Percentiles rank a stretch among this genome's conserved stretches.
phyloP scores from a whole-genome alignment of 192 early-diverging fungal species.

The Rhizophagus clarus region DNA sequence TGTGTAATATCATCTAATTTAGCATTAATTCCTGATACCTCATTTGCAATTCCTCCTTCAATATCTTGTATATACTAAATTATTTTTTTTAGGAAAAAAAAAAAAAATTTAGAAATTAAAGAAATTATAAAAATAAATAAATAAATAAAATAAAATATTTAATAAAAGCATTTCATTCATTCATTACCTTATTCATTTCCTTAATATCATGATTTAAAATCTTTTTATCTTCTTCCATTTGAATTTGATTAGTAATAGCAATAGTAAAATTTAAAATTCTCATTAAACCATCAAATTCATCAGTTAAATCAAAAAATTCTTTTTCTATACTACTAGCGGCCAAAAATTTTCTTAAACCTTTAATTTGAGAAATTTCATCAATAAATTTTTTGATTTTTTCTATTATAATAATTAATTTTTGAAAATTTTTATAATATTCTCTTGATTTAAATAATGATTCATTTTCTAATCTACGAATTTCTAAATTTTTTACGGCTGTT shows the following conservation, averaged over 20 bases:
- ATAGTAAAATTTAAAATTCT: conserved; percentile 17
- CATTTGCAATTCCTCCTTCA: conserved; percentile 12
- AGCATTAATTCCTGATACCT: conserved; percentile 11
- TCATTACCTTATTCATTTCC: conserved; percentile 10
- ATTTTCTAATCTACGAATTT: conserved; percentile 20
- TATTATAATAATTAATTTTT: conserved; percentile 4
- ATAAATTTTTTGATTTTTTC: conserved; percentile 26
- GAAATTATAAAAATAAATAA: not conserved
- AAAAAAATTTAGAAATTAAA: not conserved
- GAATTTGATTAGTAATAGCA: conserved; percentile 3
- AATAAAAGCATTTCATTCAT: too few species aligned
- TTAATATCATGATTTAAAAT: conserved; percentile 7
- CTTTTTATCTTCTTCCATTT: conserved; percentile 20
- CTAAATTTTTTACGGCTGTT: conserved; percentile 13
- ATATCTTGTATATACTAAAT: conserved; percentile 9
- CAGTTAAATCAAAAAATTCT: conserved; percentile 16
- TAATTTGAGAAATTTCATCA: conserved; percentile 27
- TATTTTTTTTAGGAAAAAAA: not conserved
- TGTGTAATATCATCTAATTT: conserved; percentile 27
- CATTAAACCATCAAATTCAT: conserved; percentile 28
- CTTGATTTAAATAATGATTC: conserved; percentile 22
- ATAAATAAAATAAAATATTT: not conserved
- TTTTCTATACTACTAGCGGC: conserved; percentile 9
- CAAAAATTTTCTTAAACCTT: conserved; percentile 32
- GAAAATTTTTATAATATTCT: conserved; percentile 32